Evolutionary conservation across 2,329 filamentous ascomycete species (phyloP).

Genomic region (Epichloe brachyelytri): DNA sequence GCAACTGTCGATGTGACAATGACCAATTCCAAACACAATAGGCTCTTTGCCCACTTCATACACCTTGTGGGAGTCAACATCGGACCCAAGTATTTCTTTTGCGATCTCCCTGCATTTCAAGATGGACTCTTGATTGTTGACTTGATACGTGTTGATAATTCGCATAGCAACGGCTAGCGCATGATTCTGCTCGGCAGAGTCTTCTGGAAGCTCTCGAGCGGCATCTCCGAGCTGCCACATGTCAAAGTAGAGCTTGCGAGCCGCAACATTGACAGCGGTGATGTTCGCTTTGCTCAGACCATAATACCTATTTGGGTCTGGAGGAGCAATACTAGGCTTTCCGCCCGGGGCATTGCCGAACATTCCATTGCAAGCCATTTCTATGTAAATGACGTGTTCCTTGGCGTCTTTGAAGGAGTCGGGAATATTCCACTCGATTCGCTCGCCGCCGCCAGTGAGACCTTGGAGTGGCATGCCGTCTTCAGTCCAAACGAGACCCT

Average conservation of each 20-base stretch:
- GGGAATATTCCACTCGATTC: conserved; percentile 84
- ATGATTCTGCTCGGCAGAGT: conserved; percentile 81
- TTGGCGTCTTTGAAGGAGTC: conserved; percentile 70
- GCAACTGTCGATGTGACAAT: conserved; percentile 96
- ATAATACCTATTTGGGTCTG: conserved; percentile 73
- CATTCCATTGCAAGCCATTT: conserved; percentile 98
- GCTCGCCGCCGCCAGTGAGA: conserved; percentile 77
- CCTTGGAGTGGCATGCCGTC: conserved; percentile 86
- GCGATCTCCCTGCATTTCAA: conserved; percentile 72
- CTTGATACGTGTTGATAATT: conserved; percentile 83
- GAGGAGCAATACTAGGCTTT: conserved; percentile 70
- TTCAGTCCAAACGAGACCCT: conserved; percentile 87
- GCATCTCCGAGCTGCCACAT: conserved; percentile 95
- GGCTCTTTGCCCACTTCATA: conserved; percentile 65
- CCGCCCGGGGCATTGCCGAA: conserved; percentile 84
- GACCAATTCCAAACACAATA: conserved; percentile 78
- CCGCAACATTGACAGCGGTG: conserved; percentile 76
- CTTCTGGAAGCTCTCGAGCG: conserved; percentile 75
- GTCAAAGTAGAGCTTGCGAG: conserved; percentile 73
- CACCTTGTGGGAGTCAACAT: conserved; percentile 71
- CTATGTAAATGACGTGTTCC: conserved; percentile 82
- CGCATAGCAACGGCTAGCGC: conserved; percentile 72
- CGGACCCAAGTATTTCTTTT: conserved; percentile 65
- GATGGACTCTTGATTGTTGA: conserved; percentile 66
- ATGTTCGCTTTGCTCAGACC: conserved; percentile 68